These are phyloP conservation scores for Chloromonas sp. DNA, from an alignment of 163 green algal genomes.

Conservation along the genomic window DNA sequence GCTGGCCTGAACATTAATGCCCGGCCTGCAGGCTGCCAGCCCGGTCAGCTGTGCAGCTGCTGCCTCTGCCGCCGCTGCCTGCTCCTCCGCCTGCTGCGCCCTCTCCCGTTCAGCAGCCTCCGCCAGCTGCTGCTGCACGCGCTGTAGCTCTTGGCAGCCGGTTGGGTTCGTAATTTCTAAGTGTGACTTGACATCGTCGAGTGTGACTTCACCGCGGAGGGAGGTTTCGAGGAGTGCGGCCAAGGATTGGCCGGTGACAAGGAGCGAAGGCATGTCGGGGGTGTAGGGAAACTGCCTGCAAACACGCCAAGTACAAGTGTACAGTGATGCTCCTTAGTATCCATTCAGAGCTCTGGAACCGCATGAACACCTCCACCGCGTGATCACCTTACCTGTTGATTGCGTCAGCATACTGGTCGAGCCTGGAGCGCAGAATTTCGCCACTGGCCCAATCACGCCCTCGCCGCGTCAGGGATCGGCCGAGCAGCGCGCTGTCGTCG, in stretches of 20 bases:
- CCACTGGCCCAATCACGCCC: not conserved
- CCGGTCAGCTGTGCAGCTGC: not conserved
- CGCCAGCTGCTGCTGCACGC: not conserved
- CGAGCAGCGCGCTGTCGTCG: not conserved
- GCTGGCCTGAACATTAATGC: not conserved
- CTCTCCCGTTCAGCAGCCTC: not conserved
- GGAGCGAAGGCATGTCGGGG: conserved; percentile 16
- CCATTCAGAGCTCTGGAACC: no score
- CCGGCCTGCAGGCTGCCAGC: not conserved
- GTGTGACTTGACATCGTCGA: conserved; percentile 18
- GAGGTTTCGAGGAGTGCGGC: conserved; percentile 14
- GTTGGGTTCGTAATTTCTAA: not conserved
- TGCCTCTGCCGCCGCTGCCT: not conserved
- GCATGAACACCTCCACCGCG: no score
- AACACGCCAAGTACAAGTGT: no score
- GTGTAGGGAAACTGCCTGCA: conserved; percentile 2
- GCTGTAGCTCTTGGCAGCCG: not conserved
- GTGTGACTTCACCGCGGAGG: conserved; percentile 3
- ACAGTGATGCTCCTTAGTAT: no score
- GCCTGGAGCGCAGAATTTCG: not conserved
- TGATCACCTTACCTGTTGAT: not conserved
- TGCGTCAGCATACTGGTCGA: conserved; percentile 3
- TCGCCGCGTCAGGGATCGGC: not conserved
- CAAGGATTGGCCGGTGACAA: conserved; percentile 15
- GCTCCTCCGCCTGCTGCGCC: conserved; percentile 5